These are phyloP conservation scores for Blastomyces parvus DNA, from an alignment of 2,329 filamentous ascomycete genomes.

Conservation along the genomic window DNA sequence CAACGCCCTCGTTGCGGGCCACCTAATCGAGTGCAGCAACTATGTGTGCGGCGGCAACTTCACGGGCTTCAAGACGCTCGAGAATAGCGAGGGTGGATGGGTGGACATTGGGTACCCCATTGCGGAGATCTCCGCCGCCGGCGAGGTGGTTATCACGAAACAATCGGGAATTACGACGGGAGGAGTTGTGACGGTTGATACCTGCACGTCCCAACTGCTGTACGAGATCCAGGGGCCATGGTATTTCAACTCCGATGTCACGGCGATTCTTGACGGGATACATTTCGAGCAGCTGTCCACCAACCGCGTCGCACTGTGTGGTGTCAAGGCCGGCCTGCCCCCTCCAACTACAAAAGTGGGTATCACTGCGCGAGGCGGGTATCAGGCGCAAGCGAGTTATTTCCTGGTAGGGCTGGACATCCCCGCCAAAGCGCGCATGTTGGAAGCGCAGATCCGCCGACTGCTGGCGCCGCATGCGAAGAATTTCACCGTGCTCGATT, in stretches of 20 bases:
- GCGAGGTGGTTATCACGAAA: conserved; percentile 38
- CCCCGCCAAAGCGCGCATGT: conserved; percentile 38
- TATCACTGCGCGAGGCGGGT: conserved; percentile 39
- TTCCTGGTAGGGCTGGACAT: conserved; percentile 40
- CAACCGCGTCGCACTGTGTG: conserved; percentile 43
- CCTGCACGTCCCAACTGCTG: conserved; percentile 44
- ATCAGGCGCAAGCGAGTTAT: conserved; percentile 39
- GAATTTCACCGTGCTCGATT: conserved; percentile 25
- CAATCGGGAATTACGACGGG: conserved; percentile 28
- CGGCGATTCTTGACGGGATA: conserved; percentile 42
- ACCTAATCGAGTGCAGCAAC: conserved; percentile 34
- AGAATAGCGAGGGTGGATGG: conserved; percentile 29
- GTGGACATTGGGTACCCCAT: conserved; percentile 40
- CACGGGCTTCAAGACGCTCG: conserved; percentile 33
- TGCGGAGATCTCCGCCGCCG: conserved; percentile 36
- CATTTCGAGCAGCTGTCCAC: conserved; percentile 43
- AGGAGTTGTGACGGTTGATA: conserved; percentile 41
- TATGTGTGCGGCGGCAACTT: conserved; percentile 39
- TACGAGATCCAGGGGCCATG: conserved; percentile 48
- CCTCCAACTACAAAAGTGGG: conserved; percentile 45
- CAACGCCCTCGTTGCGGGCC: conserved; percentile 32
- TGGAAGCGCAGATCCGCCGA: conserved; percentile 37
- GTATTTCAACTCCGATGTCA: conserved; percentile 52
- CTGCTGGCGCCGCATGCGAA: conserved; percentile 27
- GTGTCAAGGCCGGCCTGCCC: conserved; percentile 35